Evolutionary conservation across 1,284 basidiomycete genomes (phyloP), one percentile per base, ranked within the genome.

Genomic region (Malassezia yamatoensis): DNA sequence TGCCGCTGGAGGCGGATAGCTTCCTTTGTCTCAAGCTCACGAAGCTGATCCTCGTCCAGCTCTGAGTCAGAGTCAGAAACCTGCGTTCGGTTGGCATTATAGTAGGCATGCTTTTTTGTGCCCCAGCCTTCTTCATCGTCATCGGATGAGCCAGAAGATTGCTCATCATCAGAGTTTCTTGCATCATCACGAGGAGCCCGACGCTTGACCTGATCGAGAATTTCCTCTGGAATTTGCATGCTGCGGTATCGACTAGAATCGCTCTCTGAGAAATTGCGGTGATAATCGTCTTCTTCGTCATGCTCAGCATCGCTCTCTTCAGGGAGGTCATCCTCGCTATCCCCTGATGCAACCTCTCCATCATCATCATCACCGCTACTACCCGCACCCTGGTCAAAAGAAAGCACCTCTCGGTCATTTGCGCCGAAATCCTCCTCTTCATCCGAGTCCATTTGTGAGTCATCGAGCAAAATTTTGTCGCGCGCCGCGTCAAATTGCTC

Each of bases 1-100:
- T 86, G 88, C 24, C 78, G 76, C 75, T 94, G 91, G 49, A 96
- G 75, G 47, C 88, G 79, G 65, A 78, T 83, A 7, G 87, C 88
- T 76, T 96, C 90, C 68, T 86, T 83, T 72, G 89, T 86, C 70
- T 94, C 90, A 56, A 93, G 78, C 67, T 88, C 64, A 18, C 65
- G 59, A 5, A 62, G 65, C 43, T 72, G 59, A 29, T 72, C 69
- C 39, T 72, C 85, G 67, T 72, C 69, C 13, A 73, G 63, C 21
- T 73, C 70, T 13, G 69, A 72, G 50, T 72, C 72, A 4, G 67
- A 70, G 43, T 68, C 67, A 46, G 72, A 58, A 34, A 62, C 68
- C 35, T 72, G 64, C 21, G 62, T 60, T 37, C 70, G 60, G 50
- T 70, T 72, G 41, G 62, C 65, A 51, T 64, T 67, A 60, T 73